Evolutionary conservation across 306 rosid species (phyloP), one percentile per base, ranked within the genome.

Genomic region (Vigna hirtella): DNA sequence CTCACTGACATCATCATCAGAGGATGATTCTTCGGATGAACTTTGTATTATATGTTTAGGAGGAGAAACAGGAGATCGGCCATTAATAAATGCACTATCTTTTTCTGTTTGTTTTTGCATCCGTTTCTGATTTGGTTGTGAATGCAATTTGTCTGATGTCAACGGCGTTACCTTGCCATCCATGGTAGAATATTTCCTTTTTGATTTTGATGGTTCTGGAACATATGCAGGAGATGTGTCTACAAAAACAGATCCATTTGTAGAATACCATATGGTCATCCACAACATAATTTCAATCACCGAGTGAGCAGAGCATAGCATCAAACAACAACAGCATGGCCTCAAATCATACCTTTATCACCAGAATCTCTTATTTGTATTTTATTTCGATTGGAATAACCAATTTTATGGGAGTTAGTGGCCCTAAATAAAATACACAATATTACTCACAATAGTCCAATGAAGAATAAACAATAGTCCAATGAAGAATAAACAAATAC

Each of bases 391-490:
- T 82, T 70, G 13, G 96, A 78, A 71, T 93, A 96, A 75, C 99
- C 99, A 73, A 96, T 93, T 89, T 70, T 89, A 22, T 91, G 90
- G 74, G 90, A 88, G 80, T 89, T 84, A 47, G 83, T 4, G 49
- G 67, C 12, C 99, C 99, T 96, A 57, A 42, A 72, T 40, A 77
- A 65, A 82, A 81, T 70, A 69, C 56, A 32, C n/a, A 50, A 24
- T 17, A 17, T 51, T 49, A 59, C 7, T 76, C 13, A 42, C 28
- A 77, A 51, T 15, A 49, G 66, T 34, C 40, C 71, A 68, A 63
- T n/a, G 34, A 51, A 38, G 34, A 61, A 70, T 53, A 18, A 82
- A 82, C 15, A 62, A 51, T 15, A 49, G 66, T 34, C 40, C 71
- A 68, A 63, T n/a, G 34, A 51, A 38, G 34, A 61, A 70, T 53